phyloP scores from a whole-genome alignment of 2,329 filamentous ascomycete species.

The Paecilomyces sp. region DNA sequence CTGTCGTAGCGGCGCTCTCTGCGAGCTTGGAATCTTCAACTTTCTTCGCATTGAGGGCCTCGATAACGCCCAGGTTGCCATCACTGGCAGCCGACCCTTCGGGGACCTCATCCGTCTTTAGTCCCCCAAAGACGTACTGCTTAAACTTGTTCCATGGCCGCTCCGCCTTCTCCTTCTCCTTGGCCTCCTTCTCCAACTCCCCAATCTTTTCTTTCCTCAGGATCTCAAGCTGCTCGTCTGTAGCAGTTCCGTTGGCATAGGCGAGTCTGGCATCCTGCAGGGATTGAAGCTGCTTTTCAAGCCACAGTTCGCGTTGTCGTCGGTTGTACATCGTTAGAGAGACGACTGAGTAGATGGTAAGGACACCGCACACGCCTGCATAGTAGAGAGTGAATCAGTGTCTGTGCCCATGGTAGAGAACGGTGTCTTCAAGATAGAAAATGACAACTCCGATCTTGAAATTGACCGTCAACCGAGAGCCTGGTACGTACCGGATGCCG shows the following conservation, averaged over 20 bases:
- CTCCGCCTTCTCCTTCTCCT: constrained; percentile 32
- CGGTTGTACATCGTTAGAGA: constrained; percentile 64
- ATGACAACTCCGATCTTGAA: neutral
- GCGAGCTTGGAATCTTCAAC: constrained; percentile 14
- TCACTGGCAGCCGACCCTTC: neutral
- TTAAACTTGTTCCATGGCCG: constrained; percentile 31
- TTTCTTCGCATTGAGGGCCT: constrained; percentile 29
- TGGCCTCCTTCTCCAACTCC: constrained; percentile 33
- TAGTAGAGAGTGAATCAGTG: neutral
- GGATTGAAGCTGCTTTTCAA: constrained; percentile 41
- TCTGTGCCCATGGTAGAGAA: neutral
- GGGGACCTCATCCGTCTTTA: constrained; percentile 27
- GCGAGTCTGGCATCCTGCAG: constrained; percentile 37
- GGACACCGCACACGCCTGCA: constrained; percentile 52
- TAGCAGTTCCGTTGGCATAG: constrained; percentile 32
- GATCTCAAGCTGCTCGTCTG: constrained; percentile 35
- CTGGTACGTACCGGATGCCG: constrained; percentile 50
- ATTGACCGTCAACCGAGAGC: neutral
- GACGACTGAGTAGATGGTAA: constrained; percentile 57
- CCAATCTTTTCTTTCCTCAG: constrained; percentile 38
- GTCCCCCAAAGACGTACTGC: constrained; percentile 29
- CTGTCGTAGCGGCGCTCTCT: neutral
- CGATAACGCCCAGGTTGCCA: constrained; percentile 20
- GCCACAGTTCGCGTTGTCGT: constrained; percentile 55
- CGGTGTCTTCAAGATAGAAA: neutral